Percentiles rank a stretch among this genome's conserved stretches.
Conservation (phyloP, 768 basidiomycete species). For the Sistotremastrum suecicum region DNA sequence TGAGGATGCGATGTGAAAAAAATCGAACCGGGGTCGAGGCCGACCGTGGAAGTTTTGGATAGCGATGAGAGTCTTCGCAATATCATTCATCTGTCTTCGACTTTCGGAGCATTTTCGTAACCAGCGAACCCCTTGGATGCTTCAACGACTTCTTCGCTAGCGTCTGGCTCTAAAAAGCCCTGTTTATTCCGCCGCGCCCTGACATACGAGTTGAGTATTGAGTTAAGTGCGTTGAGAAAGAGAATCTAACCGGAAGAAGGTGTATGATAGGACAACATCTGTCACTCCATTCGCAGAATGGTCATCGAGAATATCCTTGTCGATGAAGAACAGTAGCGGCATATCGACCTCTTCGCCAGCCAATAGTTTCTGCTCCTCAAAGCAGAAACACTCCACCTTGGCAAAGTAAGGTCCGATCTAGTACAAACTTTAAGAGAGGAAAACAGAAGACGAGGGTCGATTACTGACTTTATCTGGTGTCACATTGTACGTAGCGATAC, state of each 20-base stretch:
- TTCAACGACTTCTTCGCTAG: slow-evolving; percentile 63
- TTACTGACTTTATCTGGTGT: slow-evolving; percentile 83
- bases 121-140: slow-evolving; percentile 62
- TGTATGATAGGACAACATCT: slow-evolving; percentile 90
- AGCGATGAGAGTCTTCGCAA: no score
- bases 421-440: background rate
- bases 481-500: slow-evolving; percentile 98
- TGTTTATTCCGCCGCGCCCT: slow-evolving; percentile 77
- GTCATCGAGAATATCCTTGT: slow-evolving; percentile 92
- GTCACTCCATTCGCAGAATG: slow-evolving; percentile 76
- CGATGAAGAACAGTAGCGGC: slow-evolving; percentile 97
- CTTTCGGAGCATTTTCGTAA: slow-evolving; percentile 35
- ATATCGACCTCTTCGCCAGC: slow-evolving; percentile 97
- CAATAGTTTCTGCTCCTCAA: slow-evolving; percentile 92
- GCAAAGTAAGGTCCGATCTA: slow-evolving; percentile 98
- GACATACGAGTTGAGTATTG: slow-evolving; percentile 3
- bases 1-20: no score
- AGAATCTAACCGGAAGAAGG: slow-evolving; percentile 77
- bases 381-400: slow-evolving; percentile 99
- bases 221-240: background rate
- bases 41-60: no score
- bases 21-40: no score
- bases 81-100: slow-evolving; percentile 11
- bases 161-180: slow-evolving; percentile 87
- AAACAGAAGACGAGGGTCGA: background rate